Evolutionary conservation across 306 rosid species (phyloP).

Genomic region (Gillenia trifoliata): DNA sequence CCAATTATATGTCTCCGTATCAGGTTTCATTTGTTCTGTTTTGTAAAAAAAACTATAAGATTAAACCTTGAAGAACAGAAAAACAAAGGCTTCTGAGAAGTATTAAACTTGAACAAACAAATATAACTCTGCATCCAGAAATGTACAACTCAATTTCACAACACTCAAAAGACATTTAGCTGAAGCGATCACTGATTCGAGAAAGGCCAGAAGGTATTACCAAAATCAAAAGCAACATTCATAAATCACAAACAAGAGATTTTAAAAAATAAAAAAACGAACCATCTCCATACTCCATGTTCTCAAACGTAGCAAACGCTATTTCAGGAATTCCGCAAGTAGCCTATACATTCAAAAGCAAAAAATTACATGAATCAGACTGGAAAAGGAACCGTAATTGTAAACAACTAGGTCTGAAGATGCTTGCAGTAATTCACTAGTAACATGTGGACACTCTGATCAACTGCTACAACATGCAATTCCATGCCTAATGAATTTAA

Average conservation of each 20-base stretch:
- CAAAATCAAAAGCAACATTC: neutral
- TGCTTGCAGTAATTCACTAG: neutral
- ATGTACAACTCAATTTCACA: neutral
- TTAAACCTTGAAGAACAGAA: slow-evolving; percentile 19
- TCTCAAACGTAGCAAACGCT: slow-evolving; percentile 88
- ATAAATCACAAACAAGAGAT: slow-evolving; percentile 19
- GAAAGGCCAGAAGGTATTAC: too few relatives aligned
- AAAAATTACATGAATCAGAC: slow-evolving; percentile 25
- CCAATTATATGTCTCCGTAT: slow-evolving; percentile 95
- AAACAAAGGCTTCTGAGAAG: slow-evolving; percentile 9
- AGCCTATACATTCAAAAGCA: slow-evolving; percentile 57
- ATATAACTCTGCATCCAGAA: neutral
- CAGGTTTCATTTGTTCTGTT: slow-evolving; percentile 88
- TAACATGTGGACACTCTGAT: neutral
- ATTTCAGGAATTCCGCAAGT: slow-evolving; percentile 95
- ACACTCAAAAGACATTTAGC: neutral
- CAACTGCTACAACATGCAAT: neutral
- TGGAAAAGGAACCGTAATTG: slow-evolving; percentile 11
- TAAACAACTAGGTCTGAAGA: slow-evolving; percentile 11
- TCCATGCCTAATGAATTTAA: too few relatives aligned
- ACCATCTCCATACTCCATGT: slow-evolving; percentile 99
- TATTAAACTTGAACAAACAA: neutral
- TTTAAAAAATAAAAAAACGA: slow-evolving; percentile 11
- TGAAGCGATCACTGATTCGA: too few relatives aligned
- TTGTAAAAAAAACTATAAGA: slow-evolving; percentile 20